These are phyloP conservation scores for Metschnikowia noctiluminum DNA, from an alignment of 805 yeast genomes.

Conservation along the genomic window DNA sequence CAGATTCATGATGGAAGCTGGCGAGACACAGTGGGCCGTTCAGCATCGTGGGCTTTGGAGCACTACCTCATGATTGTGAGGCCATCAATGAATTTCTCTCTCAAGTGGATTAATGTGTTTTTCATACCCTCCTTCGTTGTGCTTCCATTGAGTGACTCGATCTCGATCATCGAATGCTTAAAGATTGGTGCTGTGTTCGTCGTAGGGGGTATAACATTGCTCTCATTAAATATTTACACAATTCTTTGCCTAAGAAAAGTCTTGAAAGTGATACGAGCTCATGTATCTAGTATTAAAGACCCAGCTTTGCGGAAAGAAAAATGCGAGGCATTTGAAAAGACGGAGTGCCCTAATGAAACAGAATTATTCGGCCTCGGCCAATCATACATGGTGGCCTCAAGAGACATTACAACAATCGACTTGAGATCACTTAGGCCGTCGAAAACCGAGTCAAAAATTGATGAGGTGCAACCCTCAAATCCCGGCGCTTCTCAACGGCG, in stretches of 20 bases:
- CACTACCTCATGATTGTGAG: conserved; percentile 41
- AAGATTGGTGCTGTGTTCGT: conserved; percentile 73
- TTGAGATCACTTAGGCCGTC: conserved; percentile 11
- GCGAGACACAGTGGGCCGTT: conserved; percentile 10
- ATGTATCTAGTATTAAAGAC: not conserved
- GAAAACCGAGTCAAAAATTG: conserved; percentile 1
- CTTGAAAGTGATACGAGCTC: conserved; percentile 8
- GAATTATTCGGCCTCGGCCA: conserved; percentile 10
- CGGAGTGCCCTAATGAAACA: not conserved
- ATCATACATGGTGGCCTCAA: conserved; percentile 18
- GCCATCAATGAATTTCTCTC: conserved; percentile 64
- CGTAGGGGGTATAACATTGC: conserved; percentile 53
- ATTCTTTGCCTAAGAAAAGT: conserved; percentile 27
- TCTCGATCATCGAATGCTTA: conserved; percentile 64
- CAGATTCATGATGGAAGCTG: conserved; percentile 8
- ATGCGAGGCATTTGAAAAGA: conserved; percentile 1
- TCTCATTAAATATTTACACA: conserved; percentile 43
- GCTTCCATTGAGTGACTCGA: conserved; percentile 63
- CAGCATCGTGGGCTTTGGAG: conserved; percentile 23
- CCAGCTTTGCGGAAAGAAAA: not conserved
- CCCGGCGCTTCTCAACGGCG: not conserved
- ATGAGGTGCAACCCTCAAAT: not conserved
- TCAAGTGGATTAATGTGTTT: conserved; percentile 75
- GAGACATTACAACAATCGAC: conserved; percentile 41
- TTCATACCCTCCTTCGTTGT: conserved; percentile 77